Base-by-base conservation (phyloP, 1,284 basidiomycete genomes). In the Rhodotorula sp. region DNA sequence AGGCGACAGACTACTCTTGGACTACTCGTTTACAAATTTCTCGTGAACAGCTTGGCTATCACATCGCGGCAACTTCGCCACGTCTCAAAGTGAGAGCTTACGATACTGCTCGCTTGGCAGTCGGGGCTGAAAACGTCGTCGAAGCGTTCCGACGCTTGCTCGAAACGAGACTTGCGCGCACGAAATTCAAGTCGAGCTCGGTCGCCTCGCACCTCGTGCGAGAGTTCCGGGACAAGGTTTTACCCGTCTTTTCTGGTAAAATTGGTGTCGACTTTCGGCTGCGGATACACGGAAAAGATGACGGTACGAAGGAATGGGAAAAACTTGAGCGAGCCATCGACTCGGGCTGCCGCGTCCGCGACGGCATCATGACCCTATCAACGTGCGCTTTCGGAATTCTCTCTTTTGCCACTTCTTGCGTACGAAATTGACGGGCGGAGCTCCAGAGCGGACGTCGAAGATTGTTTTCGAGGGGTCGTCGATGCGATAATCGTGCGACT, bases 401-500 rank as follows among this genome's bases (percentile, higher is more conserved):
- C 19, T 8, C 45, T 3, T 16, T 31, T 2, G 6, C 6, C 57
- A 0, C 7, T 2, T 14, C 28, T 4, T 19, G n/a, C 3, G 26
- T 6, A 1, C 48, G 8, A 12, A 12, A 31, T 49, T 14, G 21
- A 23, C 5, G 1, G 5, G 1, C 15, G 14, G 15, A 34, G 7
- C 7, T 23, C 8, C 43, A 71, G 70, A 5, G 28, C 45, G 0
- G 68, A 72, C 8, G 34, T 72, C 18, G 68, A 69, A 38, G 31
- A 45, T 4, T n/a, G 61, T 34, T 59, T 62, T 60, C 52, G 47
- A 12, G 65, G 59, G 0, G 52, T 59, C 7, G 56, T 65, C 26
- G 62, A 69, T 5, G 34, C 45, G 6, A 64, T 72, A 45, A 23
- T 72, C 60, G 62, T 67, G 10, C 62, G 66, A 3, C 60, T 72